Evolutionary conservation across 106 monocot species (phyloP), one percentile per base, ranked within the genome.

Genomic region (Alisma plantagoaquatica): DNA sequence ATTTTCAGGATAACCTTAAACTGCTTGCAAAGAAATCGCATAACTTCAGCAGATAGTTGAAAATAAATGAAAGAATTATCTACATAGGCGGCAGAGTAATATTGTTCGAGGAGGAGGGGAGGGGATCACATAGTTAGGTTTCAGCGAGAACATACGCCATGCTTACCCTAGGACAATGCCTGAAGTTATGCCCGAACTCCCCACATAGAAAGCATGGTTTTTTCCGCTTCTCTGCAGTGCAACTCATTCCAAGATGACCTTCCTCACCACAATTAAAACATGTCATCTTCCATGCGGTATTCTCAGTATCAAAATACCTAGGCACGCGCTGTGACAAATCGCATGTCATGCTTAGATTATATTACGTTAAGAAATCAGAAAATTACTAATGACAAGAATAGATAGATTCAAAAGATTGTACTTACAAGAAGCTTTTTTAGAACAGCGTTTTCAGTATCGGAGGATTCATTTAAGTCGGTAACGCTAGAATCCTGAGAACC

Each of bases 201-300:
- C 85, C 91, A 73, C 84, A 91, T n/a, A 81, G 49, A 71, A 85
- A 91, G 38, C 91, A 91, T 22, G 91, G 91, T 42, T 63, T 84
- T 61, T 75, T 56, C 53, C 70, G 64, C 63, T 51, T 91, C 53
- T 77, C 75, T 32, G 41, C 52, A 1, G 46, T 73, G 64, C 91
- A 91, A 44, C 72, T 60, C 2, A 43, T 70, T 54, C 65, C 72
- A 21, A 26, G 23, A 57, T 92, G 91, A 17, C 91, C 91, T 57
- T 81, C 85, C 61, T 85, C 85, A 12, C 81, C 78, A 54, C 91
- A 92, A 57, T 92, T 92, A 51, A 61, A 92, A 67, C 91, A 92
- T 68, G n/a, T n/a, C n/a, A 58, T 64, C 8, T 33, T 73, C 44
- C 41, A 41, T 29, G 25, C 56, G 7, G 28, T 60, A 33, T 72